Base-by-base conservation (phyloP, 2,329 filamentous ascomycete genomes). In the Botryotinia calthae region DNA sequence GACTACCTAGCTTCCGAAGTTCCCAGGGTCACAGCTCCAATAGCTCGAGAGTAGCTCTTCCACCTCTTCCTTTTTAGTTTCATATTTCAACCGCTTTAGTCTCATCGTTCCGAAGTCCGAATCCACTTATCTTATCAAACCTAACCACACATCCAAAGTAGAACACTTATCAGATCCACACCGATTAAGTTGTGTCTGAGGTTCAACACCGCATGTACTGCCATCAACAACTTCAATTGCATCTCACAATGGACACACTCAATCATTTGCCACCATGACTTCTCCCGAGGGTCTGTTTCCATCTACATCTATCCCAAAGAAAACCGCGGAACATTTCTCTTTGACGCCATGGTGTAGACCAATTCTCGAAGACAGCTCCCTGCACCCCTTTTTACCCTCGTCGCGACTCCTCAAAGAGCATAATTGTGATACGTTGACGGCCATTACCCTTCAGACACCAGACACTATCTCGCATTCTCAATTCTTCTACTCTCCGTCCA, bases 391-490 rank as follows among this genome's bases (percentile, higher is more conserved):
- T 67, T 51, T 46, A 16, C 73, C 70, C 46, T 44, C 37, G 42
- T 67, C 68, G 4, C 69, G 75, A 54, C 58, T 61, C 25, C 28
- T 16, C 18, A 72, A 69, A 44, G 12, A 56, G 20, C 22, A 63
- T 16, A 72, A 67, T 4, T 58, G 48, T 25, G 74, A 77, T 54
- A 73, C 78, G 1, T 76, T 79, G 37, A 72, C 75, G 20, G 71
- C 71, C 9, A 56, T 59, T 25, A 72, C 72, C 8, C 56, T 73
- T 25, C 34, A 42, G 6, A 51, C 56, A 25, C 20, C 28, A 6
- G 74, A 76, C 20, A 79, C 77, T 1, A 77, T 80, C 2, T 22
- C 61, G 6, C 74, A 72, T 2, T 76, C 73, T 72, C 78, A 79
- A 71, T 70, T 56, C 6, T 77, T 79, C 58, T 73, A 73, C 34